phyloP scores from a whole-genome alignment of 148 eudicot species.

The Chenopodium quinoa region DNA sequence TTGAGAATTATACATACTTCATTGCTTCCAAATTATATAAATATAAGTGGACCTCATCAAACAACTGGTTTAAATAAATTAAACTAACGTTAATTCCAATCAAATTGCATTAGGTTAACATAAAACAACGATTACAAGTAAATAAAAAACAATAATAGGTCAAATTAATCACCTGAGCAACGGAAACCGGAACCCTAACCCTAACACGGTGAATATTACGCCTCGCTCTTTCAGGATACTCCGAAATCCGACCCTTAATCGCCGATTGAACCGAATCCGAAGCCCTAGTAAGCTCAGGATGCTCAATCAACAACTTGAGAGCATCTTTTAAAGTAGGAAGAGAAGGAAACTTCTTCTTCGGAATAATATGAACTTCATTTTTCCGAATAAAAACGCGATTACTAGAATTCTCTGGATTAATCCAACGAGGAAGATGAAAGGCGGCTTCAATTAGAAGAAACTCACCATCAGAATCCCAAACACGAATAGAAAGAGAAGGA shows the following conservation, averaged over 20 bases:
- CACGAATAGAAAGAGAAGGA: slow-evolving; percentile 52
- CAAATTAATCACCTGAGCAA: slow-evolving; percentile 43
- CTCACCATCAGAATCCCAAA: slow-evolving; percentile 78
- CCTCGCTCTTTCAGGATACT: slow-evolving; percentile 49
- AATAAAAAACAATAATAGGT: background rate
- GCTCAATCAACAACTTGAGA: slow-evolving; percentile 29
- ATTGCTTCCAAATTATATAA: no score
- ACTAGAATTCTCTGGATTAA: slow-evolving; percentile 49
- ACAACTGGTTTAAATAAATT: no score
- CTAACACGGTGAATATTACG: slow-evolving; percentile 58
- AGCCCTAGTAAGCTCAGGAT: slow-evolving; percentile 32
- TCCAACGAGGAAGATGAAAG: slow-evolving; percentile 74
- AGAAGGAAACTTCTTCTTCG: slow-evolving; percentile 22
- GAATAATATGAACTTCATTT: slow-evolving; percentile 46
- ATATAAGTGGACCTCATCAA: no score
- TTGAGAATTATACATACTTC: no score
- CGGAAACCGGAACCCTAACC: slow-evolving; percentile 73
- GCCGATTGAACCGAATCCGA: slow-evolving; percentile 43
- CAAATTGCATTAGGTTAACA: background rate
- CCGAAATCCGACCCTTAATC: slow-evolving; percentile 40
- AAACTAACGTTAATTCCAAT: no score
- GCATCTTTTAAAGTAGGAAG: slow-evolving; percentile 42
- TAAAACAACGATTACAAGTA: no score
- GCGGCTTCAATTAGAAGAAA: slow-evolving; percentile 85
- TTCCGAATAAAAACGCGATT: slow-evolving; percentile 72